phyloP scores from a whole-genome alignment of 2,329 filamentous ascomycete genomes.

The Orbilia ellipsospora region DNA sequence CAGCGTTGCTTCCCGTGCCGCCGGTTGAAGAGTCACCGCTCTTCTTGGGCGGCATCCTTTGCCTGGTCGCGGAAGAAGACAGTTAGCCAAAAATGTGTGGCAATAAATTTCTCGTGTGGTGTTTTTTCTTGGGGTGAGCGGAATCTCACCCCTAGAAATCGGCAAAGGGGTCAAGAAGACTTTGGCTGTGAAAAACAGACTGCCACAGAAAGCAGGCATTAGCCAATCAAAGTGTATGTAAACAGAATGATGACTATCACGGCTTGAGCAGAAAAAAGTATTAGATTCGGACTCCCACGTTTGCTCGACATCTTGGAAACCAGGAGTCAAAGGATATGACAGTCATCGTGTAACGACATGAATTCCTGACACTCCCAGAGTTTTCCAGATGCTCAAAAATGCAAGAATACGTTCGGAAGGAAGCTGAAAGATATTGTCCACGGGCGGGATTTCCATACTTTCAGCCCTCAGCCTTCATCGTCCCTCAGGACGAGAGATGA shows the following conservation, averaged over 20 bases:
- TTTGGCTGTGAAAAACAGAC: slow-evolving; percentile 37
- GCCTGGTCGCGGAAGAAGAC: slow-evolving; percentile 30
- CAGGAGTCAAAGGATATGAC: slow-evolving; percentile 32
- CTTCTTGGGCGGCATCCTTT: slow-evolving; percentile 53
- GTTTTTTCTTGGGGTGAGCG: slow-evolving; percentile 42
- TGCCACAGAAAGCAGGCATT: slow-evolving; percentile 17
- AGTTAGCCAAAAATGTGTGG: slow-evolving; percentile 52
- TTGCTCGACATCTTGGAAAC: slow-evolving; percentile 5
- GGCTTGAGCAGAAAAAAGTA: slow-evolving; percentile 28
- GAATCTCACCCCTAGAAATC: slow-evolving; percentile 55
- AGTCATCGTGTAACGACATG: slow-evolving; percentile 53
- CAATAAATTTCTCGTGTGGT: slow-evolving; percentile 51
- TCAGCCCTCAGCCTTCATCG: slow-evolving; percentile 24
- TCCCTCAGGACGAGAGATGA: slow-evolving; percentile 27
- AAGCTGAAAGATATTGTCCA: slow-evolving; percentile 29
- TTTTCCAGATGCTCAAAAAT: slow-evolving; percentile 15
- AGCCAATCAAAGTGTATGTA: slow-evolving; percentile 52
- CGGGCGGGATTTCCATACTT: slow-evolving; percentile 44
- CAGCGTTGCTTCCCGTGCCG: slow-evolving; percentile 21
- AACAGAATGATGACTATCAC: slow-evolving; percentile 36
- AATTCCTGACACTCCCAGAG: slow-evolving; percentile 30
- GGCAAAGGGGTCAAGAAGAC: slow-evolving; percentile 51
- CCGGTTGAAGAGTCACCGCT: slow-evolving; percentile 50
- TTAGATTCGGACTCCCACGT: neutral
- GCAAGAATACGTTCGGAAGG: slow-evolving; percentile 29